These are phyloP conservation scores for Salix exigua DNA, from an alignment of 345 rosid species.

Conservation along the genomic window DNA sequence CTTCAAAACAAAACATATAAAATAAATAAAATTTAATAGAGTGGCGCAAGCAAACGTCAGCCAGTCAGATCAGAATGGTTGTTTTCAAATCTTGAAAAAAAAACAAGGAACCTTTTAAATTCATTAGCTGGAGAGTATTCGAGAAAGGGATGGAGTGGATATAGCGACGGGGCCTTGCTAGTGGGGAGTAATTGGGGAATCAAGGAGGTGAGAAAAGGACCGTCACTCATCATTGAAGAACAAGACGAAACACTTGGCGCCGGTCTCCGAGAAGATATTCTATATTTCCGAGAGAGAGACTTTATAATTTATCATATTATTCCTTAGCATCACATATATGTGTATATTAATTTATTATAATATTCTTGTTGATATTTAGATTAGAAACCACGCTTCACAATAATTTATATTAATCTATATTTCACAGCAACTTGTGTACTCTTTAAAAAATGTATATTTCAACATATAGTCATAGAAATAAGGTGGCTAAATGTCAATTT, in stretches of 20 bases:
- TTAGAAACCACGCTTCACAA: too few species aligned
- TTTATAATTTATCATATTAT: neutral
- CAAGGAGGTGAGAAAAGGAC: neutral
- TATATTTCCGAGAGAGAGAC: neutral
- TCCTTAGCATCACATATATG: too few species aligned
- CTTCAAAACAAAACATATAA: too few species aligned
- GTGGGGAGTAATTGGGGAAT: neutral
- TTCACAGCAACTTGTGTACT: too few species aligned
- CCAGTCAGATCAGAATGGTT: neutral
- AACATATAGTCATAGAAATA: too few species aligned
- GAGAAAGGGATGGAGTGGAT: neutral
- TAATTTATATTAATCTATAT: too few species aligned
- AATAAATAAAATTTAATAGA: too few species aligned
- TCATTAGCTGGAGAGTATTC: neutral
- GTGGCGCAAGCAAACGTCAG: neutral
- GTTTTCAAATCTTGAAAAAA: neutral
- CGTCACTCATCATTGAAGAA: neutral
- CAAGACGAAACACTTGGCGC: neutral
- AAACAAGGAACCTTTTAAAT: neutral
- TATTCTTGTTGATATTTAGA: too few species aligned
- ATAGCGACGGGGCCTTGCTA: neutral
- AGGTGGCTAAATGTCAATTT: too few species aligned
- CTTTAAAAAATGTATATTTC: too few species aligned
- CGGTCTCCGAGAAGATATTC: neutral
- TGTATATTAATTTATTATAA: too few species aligned